Evolutionary conservation across 352 stramenopile genomes (phyloP).

Genomic region (Phytophthora ohioensis): DNA sequence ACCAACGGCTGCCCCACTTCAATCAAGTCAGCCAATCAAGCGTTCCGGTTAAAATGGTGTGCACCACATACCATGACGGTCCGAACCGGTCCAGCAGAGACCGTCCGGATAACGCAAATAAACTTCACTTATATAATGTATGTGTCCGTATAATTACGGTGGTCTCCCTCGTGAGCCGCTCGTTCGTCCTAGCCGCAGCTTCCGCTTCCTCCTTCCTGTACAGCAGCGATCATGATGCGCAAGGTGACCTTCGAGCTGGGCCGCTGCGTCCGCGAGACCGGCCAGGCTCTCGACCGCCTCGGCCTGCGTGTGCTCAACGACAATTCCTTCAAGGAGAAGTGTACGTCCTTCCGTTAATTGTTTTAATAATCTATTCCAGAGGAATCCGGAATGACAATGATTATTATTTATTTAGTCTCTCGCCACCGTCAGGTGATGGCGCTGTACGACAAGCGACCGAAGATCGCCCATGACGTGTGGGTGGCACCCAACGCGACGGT

Average conservation of each 20-base stretch:
- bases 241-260: conserved; percentile 92
- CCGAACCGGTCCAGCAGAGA: conserved; percentile 15
- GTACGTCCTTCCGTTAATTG: conserved; percentile 47
- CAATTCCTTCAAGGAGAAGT: conserved; percentile 92
- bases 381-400: not conserved
- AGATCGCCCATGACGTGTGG: conserved; percentile 92
- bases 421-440: conserved; percentile 94
- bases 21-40: not conserved
- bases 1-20: not conserved
- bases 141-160: conserved; percentile 43
- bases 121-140: not conserved
- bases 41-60: conserved; percentile 14
- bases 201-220: conserved; percentile 30
- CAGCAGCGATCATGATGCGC: conserved; percentile 75
- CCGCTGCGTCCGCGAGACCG: conserved; percentile 95
- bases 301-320: conserved; percentile 90
- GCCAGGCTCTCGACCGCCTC: conserved; percentile 95
- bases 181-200: conserved; percentile 23
- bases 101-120: conserved; percentile 27
- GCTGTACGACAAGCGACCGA: conserved; percentile 93
- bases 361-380: not conserved
- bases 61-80: not conserved
- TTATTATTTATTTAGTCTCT: conserved; percentile 69
- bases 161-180: conserved; percentile 39
- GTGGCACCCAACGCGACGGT: conserved; percentile 97